Base-by-base conservation (phyloP, 129 eudicot genomes). In the Lonicera japonica region DNA sequence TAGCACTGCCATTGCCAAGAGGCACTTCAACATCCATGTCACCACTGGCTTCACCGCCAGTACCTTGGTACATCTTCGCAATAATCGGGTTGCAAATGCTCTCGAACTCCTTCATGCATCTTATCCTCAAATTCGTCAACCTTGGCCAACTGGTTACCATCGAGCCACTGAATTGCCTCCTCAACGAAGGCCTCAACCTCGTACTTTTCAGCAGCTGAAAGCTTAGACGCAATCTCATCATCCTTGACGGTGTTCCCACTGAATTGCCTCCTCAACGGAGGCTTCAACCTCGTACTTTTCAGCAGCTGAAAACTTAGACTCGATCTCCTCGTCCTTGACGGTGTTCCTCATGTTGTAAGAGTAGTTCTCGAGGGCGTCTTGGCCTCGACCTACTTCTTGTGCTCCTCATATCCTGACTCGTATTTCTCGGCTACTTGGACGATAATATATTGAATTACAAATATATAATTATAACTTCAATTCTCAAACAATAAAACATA, bases 291-390 rank as follows among this genome's bases (percentile, higher is more conserved):
- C 83, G 77, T 77, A 77, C 85, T 75, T 87, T 60, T 87, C 95
- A 12, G 65, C 87, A 3, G 82, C 64, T 0, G 71, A 14, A 43
- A 86, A 69, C 79, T 86, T 86, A 40, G 83, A 81, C 0, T 78
- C 72, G 15, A 86, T 86, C 84, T 86, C 83, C 68, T 83, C 95
- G 10, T 86, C 95, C 79, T 83, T 83, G 3, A 86, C 53, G 0
- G 90, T 86, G 83, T 86, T 86, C 80, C 90, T 86, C 95, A 86
- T 83, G 79, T 87, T 87, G 75, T 84, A 84, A 1, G 95, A 80
- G 20, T 87, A 87, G 75, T 87, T 84, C 80, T 86, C 95, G 74
- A 86, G 58, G 1, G 95, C 77, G 25, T 86, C 81, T 86, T 86
- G 0, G 95, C 85, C 34, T 87, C 95, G 3, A 80, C 90, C 61